These are phyloP conservation scores for Yarrowia sp. DNA, from an alignment of 805 yeast genomes.

Conservation along the genomic window DNA sequence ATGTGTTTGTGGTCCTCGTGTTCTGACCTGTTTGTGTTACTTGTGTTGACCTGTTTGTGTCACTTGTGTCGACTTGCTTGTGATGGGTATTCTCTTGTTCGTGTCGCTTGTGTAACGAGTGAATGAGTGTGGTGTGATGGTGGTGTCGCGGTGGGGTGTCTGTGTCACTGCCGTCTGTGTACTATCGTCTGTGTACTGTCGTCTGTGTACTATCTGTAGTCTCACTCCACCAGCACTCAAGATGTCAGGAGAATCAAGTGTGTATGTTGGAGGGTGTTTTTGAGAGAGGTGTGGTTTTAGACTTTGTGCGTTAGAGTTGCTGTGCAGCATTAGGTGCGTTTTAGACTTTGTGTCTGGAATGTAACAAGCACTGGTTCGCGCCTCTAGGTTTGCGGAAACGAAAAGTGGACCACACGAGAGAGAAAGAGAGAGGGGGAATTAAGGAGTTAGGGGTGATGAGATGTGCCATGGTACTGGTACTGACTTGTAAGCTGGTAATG, in stretches of 20 bases:
- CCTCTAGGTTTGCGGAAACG: not conserved
- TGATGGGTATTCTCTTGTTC: too few species aligned
- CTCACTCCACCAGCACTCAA: not conserved
- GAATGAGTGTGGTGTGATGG: too few species aligned
- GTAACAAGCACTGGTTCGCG: slow-evolving; percentile 7
- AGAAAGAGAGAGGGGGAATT: not conserved
- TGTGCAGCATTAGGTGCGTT: not conserved
- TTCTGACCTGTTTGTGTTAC: too few species aligned
- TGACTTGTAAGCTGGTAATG: too few species aligned
- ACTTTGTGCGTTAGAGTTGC: not conserved
- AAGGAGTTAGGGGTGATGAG: slow-evolving; percentile 5
- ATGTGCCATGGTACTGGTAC: too few species aligned
- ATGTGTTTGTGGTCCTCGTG: not conserved
- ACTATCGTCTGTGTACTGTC: not conserved
- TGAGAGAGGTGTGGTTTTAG: not conserved
- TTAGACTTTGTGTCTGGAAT: not conserved
- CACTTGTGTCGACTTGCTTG: too few species aligned
- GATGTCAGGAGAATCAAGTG: not conserved
- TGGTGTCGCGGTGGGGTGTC: not conserved
- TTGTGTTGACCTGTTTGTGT: too few species aligned
- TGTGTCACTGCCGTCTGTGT: not conserved
- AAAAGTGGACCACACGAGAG: too few species aligned
- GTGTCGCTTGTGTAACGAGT: too few species aligned
- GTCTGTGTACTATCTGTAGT: not conserved
- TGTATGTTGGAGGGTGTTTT: not conserved